Evolutionary conservation across 768 basidiomycete genomes (phyloP), one percentile per base, ranked within the genome.

Genomic region (Leccinum barrowsii): DNA sequence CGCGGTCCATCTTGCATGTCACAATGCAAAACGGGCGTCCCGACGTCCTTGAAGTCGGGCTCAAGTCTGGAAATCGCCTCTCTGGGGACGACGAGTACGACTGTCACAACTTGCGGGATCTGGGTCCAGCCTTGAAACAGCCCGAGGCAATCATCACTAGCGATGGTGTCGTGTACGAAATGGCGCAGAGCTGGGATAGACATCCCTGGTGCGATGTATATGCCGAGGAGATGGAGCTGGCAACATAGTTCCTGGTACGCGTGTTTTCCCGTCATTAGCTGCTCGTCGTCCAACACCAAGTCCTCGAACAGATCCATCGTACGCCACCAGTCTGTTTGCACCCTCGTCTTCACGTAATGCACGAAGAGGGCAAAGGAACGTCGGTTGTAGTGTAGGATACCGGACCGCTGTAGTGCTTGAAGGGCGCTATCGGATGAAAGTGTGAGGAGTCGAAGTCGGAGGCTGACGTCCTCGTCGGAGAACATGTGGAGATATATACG

Each of bases 311-410:
- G 44, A 4, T 70, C 61, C 73, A 86, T 76, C 5, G 74, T 62
- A 15, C 67, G 49, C 1, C 46, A 40, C 85, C 86, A 87, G 47
- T 78, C 68, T 0, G 70, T 64, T 13, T 58, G 56, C 1, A 78
- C 63, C 40, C 73, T 67, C n/a, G 65, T 67, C 58, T 75, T 76
- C 11, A 81, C 69, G 7, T 78, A 57, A 24, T 70, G 70, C 7
- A 85, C 72, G 37, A 86, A 69, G 0, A 73, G 57, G 0, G 72
- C 80, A 54, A 85, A 84, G 28, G 75, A 78, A 30, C 73, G 73
- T 8, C 85, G 77, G 22, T 65, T 74, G 59, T 86, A 84, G 55
- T 80, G 81, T 17, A 77, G 35, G 19, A 73, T 26, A 13, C 56
- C 61, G 0, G 55, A 62, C 7, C 28, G 50, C 30, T 30, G 24